Conservation (phyloP, 2,329 filamentous ascomycete genomes). For the Alternaria longipes region DNA sequence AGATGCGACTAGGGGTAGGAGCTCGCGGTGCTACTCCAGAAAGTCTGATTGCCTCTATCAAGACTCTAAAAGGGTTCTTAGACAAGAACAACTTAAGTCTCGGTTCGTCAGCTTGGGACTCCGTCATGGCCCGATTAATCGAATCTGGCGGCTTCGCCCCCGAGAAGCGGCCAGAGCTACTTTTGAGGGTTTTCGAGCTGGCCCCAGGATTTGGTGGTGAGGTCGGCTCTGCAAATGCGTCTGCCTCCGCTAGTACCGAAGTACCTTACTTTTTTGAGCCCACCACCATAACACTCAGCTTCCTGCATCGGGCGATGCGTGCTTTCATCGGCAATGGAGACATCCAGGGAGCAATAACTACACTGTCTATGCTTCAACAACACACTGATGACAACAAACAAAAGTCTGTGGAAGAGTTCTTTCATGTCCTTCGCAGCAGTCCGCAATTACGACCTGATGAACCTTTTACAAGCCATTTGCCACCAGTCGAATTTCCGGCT, state of each 20-base stretch:
- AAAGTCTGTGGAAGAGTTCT: constrained; percentile 55
- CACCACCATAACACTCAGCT: constrained; percentile 53
- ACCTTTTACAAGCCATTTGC: constrained; percentile 36
- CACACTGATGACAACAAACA: constrained; percentile 57
- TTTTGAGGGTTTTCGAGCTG: constrained; percentile 53
- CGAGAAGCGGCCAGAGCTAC: constrained; percentile 55
- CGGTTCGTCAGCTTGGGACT: constrained; percentile 56
- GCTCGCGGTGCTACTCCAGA: constrained; percentile 49
- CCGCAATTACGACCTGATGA: constrained; percentile 27
- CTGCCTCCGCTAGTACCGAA: constrained; percentile 28
- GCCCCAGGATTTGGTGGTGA: constrained; percentile 55
- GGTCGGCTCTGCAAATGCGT: constrained; percentile 48
- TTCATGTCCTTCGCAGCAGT: constrained; percentile 41
- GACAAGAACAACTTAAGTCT: constrained; percentile 50
- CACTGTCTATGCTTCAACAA: constrained; percentile 51
- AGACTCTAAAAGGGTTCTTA: constrained; percentile 51
- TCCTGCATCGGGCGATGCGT: constrained; percentile 55
- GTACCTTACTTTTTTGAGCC: constrained; percentile 57
- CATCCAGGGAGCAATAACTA: constrained; percentile 49
- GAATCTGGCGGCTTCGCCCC: constrained; percentile 60
- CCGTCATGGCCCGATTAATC: constrained; percentile 59
- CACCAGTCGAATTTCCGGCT: constrained; percentile 55
- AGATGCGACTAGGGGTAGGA: constrained; percentile 56
- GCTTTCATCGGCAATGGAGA: constrained; percentile 53
- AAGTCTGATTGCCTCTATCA: constrained; percentile 46